Base-by-base conservation (phyloP, 2,329 filamentous ascomycete species). In the Zalaria obscura region DNA sequence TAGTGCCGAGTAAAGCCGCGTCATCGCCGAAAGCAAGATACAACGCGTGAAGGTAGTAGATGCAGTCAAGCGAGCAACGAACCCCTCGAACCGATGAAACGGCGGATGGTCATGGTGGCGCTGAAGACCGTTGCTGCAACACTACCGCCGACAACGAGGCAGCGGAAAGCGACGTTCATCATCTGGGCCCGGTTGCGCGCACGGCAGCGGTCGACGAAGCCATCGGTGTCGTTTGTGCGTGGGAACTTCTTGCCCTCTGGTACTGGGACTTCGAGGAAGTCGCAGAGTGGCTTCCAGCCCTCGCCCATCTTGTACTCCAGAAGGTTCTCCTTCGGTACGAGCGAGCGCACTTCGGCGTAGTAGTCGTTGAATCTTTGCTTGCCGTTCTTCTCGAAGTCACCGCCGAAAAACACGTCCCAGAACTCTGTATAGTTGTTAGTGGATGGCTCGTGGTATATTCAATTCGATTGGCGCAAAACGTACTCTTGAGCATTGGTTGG, bases 321-420 rank as follows among this genome's bases (percentile, higher is more conserved):
- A 33, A 74, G 58, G 44, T 66, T 64, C 46, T 72, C 69, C 5
- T 61, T 54, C 3, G 70, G 68, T 5, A 67, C 65, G 3, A 65
- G 43, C 2, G 55, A 52, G n/a, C 58, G 65, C 26, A 76, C 64
- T 49, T 72, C 61, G 6, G 63, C 69, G 51, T 75, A 72, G 55
- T 76, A 71, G 44, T 72, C 65, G 34, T 62, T 58, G 64, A 75
- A 83, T 36, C 76, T 66, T 40, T 75, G 67, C 63, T 80, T 81
- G 54, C 76, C 78, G 45, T 72, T 66, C 55, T 72, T 72, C 54
- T 72, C 70, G 56, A 82, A 82, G 55, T 81, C 77, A 39, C 74
- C 75, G 46, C 75, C 69, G 67, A 80, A 82, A 61, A 80, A 81
- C 42, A 69, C 71, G 51, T 76, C 70, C 62, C 79, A 82, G 65